Evolutionary conservation across 345 rosid species (phyloP).

Genomic region (Durio zibethinus): DNA sequence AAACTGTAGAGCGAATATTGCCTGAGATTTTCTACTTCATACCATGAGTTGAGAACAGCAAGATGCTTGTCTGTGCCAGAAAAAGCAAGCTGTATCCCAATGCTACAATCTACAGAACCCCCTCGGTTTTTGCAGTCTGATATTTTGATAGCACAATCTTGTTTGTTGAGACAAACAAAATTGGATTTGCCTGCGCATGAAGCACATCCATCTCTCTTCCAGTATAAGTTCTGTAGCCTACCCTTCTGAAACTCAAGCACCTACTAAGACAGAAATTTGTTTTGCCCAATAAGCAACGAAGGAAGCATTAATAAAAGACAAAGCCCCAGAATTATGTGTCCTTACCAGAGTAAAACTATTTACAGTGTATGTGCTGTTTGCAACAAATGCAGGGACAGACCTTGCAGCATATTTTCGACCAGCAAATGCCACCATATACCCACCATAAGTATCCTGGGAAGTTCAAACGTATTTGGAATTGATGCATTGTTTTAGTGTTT

Average conservation of each 20-base stretch:
- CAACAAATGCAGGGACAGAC: constrained; percentile 75
- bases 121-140: constrained; percentile 50
- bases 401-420: constrained; percentile 90
- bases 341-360: constrained; percentile 88
- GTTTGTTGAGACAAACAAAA: constrained; percentile 77
- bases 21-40: constrained; percentile 74
- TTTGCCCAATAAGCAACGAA: background rate
- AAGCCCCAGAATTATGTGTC: background rate
- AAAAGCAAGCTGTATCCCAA: constrained; percentile 60
- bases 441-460: constrained; percentile 29
- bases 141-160: constrained; percentile 77
- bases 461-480: background rate
- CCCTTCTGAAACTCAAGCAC: constrained; percentile 86
- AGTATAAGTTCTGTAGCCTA: constrained; percentile 69
- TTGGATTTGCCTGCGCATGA: constrained; percentile 48
- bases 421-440: constrained; percentile 86
- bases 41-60: constrained; percentile 80
- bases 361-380: constrained; percentile 62
- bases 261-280: constrained; percentile 30
- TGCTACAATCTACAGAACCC: constrained; percentile 74
- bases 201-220: constrained; percentile 91
- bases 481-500: background rate
- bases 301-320: background rate
- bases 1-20: constrained; percentile 79
- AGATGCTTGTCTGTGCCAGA: constrained; percentile 88